Evolutionary conservation across 73 alveolate genomes (phyloP), one percentile per base, ranked within the genome.

Genomic region (Effrenium voratum): DNA sequence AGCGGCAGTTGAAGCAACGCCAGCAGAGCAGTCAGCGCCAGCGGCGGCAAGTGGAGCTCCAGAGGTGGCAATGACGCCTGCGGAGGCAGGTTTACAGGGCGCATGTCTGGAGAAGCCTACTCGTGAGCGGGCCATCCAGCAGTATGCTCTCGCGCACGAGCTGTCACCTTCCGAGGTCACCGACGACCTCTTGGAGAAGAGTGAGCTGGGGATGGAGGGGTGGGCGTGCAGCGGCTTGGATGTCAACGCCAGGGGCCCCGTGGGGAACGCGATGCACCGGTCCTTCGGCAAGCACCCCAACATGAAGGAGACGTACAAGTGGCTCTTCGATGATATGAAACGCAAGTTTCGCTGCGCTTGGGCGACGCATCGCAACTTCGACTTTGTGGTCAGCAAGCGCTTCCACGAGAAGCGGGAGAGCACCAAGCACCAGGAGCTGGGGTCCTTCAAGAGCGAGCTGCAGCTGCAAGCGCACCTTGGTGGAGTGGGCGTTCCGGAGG

Each of bases 401-500:
- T 24, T 80, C 47, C 91, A 45, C 72, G 24, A 45, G 26, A 47
- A 45, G 41, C 15, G 45, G 8, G 3, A 44, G 4, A 46, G 5
- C 30, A 80, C 91, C 32, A 80, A 80, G 46, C 91, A 80, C 47
- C 36, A 36, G 52, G 91, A 80, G 91, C 28, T 80, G 16, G 91
- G 91, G 3, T 3, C 41, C 72, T 80, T 68, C 72, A 80, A 80
- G 72, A 28, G 8, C 15, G 70, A 44, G 47, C 46, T 80, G 47
- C 91, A 80, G 46, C 47, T 80, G 6, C 91, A 34, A 52, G 46
- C 6, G 32, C 72, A 46, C 47, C 45, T 28, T 28, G 91, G 91
- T 4, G 91, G 91, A 30, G 91, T 36, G 32, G 72, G 59, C 45
- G 13, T 43, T 44, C 91, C 91, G 5, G 91, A 80, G 30, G 91